These are phyloP conservation scores for Rubia peregrina DNA, from an alignment of 305 asterid species.

Conservation along the genomic window DNA sequence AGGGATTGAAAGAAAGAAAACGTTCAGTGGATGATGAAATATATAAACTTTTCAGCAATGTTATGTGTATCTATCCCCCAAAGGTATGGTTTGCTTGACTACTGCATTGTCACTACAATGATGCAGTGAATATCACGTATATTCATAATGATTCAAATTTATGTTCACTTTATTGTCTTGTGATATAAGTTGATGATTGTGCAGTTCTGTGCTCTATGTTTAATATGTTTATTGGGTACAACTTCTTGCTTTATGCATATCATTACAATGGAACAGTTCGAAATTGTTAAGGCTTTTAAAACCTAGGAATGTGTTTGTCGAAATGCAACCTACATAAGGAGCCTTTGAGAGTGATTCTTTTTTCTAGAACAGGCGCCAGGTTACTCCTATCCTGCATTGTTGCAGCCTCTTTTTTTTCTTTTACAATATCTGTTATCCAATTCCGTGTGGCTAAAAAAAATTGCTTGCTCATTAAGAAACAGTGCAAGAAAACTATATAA, in stretches of 20 bases:
- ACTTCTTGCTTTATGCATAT: background rate
- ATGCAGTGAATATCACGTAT: background rate
- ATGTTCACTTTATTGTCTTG: background rate
- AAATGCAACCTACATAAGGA: background rate
- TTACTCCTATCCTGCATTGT: background rate
- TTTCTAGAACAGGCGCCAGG: background rate
- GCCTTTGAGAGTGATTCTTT: background rate
- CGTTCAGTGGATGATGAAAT: slow-evolving; percentile 63
- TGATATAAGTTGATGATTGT: background rate
- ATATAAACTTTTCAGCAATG: slow-evolving; percentile 67
- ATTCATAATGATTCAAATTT: background rate
- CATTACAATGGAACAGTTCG: background rate
- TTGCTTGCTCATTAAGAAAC: too few species aligned
- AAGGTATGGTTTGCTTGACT: slow-evolving; percentile 40
- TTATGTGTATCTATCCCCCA: slow-evolving; percentile 61
- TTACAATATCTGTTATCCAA: too few species aligned
- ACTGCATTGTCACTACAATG: background rate
- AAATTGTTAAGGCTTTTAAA: background rate
- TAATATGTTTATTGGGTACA: background rate
- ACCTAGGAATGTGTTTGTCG: background rate
- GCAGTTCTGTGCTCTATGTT: background rate
- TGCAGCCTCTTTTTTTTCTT: too few species aligned
- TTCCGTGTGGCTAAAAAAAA: too few species aligned
- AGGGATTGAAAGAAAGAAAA: slow-evolving; percentile 59
- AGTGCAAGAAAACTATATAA: too few species aligned